Evolutionary conservation across 495 filamentous ascomycete genomes (phyloP).

Genomic region (Trichoderma asperelloides): DNA sequence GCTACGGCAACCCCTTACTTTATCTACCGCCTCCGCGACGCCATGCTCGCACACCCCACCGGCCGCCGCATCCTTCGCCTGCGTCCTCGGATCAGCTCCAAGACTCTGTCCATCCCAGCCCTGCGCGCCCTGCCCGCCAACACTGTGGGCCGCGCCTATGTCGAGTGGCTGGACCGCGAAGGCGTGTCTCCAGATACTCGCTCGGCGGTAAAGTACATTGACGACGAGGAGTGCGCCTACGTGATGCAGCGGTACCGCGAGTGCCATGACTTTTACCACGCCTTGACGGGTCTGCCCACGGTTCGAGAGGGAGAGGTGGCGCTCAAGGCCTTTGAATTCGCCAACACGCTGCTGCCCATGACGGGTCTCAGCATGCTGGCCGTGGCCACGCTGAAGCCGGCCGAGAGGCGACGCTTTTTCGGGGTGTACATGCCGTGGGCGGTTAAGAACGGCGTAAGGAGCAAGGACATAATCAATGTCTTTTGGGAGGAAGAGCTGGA

Average conservation of each 20-base stretch:
- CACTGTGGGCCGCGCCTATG: conserved; percentile 80
- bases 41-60: conserved; percentile 76
- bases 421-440: conserved; percentile 84
- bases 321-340: conserved; percentile 92
- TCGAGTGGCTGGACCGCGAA: conserved; percentile 81
- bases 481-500: conserved; percentile 97
- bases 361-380: conserved; percentile 62
- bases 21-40: conserved; percentile 81
- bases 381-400: conserved; percentile 66
- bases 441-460: conserved; percentile 64
- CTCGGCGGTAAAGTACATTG: conserved; percentile 72
- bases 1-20: conserved; percentile 92
- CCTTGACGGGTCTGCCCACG: conserved; percentile 83
- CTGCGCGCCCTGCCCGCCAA: conserved; percentile 64
- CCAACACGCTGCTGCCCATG: conserved; percentile 91
- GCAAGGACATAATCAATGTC: conserved; percentile 85
- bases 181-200: conserved; percentile 89
- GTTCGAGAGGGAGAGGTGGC: conserved; percentile 90
- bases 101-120: conserved; percentile 57
- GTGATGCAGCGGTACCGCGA: conserved; percentile 98
- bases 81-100: conserved; percentile 77
- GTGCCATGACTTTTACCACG: conserved; percentile 98
- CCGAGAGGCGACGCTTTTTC: conserved; percentile 65
- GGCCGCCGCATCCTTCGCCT: conserved; percentile 88
- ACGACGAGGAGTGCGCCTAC: conserved; percentile 90